Base-by-base conservation (phyloP, 805 yeast species). In the Lipomyces spencermartinsiae region DNA sequence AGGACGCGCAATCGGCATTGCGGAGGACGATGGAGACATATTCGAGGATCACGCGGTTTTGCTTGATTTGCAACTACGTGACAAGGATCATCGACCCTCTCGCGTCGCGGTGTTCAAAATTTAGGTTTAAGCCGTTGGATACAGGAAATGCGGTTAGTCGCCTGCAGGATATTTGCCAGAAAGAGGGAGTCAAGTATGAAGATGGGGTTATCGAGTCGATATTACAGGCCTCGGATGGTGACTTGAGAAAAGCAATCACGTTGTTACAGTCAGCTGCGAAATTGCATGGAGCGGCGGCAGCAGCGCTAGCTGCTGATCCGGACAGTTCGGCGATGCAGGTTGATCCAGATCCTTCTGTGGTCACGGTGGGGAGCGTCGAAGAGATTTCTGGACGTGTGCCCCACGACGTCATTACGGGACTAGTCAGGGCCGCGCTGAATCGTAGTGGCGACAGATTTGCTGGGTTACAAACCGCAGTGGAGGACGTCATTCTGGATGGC, bases 61-160 rank as follows among this genome's bases (percentile, higher is more conserved):
- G 98, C 78, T 81, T 95, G 69, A 90, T 95, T 62, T 95, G 99
- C 83, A 95, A 95, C 78, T 95, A 95, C 80, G 95, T 95, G 70
- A 95, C 99, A 1, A 84, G 98, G 67, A 95, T 95, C 73, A 95
- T 95, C 71, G 98, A 94, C 74, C 99, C 99, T 1, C 81, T 95
- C 67, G 97, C 98, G 4, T 92, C 97, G 61, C 85, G 99, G 77
- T 95, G 99, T 80, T 92, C 98, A 54, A 95, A 95, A 78, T 95
- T 95, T 78, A 83, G 99, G 73, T 95, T 95, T 82, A 88, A 88
- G 74, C 86, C 90, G 53, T 83, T 95, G 67, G 93, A 91, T 74
- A 84, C 86, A 70, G 81, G 79, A 1, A 87, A 89, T 75, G 96
- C 98, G 0, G 78, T 92, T 63, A 81, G 78, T 12, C 84, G 99